phyloP scores from a whole-genome alignment of 768 basidiomycete species.

The Collybia sp. region DNA sequence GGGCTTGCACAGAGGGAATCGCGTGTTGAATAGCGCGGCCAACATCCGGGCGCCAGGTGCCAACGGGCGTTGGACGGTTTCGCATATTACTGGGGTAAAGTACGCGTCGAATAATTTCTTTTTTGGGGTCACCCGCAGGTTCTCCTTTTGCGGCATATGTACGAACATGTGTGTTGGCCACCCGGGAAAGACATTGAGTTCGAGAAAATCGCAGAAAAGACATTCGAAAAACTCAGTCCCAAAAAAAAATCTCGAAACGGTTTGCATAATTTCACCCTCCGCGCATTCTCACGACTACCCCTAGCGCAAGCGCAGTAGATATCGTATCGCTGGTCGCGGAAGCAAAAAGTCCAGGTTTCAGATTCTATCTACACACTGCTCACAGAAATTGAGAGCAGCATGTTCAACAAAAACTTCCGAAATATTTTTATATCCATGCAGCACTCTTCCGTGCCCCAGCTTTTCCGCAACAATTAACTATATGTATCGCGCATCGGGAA shows the following conservation, averaged over 20 bases:
- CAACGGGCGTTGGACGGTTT: conserved; percentile 68
- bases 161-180: conserved; percentile 19
- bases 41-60: conserved; percentile 82
- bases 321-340: too few species aligned
- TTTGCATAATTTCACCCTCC: background rate
- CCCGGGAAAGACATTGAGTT: conserved; percentile 24
- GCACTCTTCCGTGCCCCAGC: too few species aligned
- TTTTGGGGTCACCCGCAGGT: conserved; percentile 49
- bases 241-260: background rate
- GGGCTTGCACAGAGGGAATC: conserved; percentile 86
- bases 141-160: conserved; percentile 40
- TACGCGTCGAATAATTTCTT: conserved; percentile 70
- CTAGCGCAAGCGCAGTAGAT: too few species aligned
- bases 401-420: too few species aligned
- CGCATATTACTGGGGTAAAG: conserved; percentile 79
- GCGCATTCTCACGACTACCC: too few species aligned
- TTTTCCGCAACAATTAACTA: too few species aligned
- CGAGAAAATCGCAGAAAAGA: conserved; percentile 4
- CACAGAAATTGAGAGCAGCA: too few species aligned
- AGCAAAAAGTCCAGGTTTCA: too few species aligned
- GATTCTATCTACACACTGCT: too few species aligned
- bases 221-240: conserved; percentile 11
- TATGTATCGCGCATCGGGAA: too few species aligned
- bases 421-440: too few species aligned
- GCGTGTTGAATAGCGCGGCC: conserved; percentile 71